Evolutionary conservation across 129 eudicot species (phyloP), one percentile per base, ranked within the genome.

Genomic region (Lactuca saligna): DNA sequence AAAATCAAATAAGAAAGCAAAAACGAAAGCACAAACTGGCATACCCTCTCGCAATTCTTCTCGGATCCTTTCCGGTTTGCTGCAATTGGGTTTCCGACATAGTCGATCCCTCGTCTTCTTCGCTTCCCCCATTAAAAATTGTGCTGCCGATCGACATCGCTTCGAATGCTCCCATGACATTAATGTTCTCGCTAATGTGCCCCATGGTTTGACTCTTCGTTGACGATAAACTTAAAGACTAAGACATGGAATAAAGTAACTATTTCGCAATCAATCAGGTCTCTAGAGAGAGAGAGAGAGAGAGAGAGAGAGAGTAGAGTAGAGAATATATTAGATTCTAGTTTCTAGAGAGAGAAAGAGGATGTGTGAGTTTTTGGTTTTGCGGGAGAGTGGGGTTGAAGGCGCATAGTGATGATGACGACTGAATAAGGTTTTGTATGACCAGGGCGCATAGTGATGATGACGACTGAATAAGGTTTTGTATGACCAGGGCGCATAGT

Each of bases 41-140:
- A 49, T 61, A 76, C 80, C 59, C 57, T 76, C 80, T 69, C 0
- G 80, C 80, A 42, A 76, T 76, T 13, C 58, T 69, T 54, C 70
- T 54, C 13, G 80, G 80, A 68, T 76, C 80, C 42, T 75, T 75
- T 50, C 17, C 58, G 9, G 16, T 9, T 57, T 33, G 13, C 14
- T 57, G 61, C 46, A 76, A 76, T 25, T 58, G 73, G 61, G 48
- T 54, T 63, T 73, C 64, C 10, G 42, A 6, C 57, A 46, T 6
- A 31, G 25, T 25, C 57, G 66, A 69, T 48, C 34, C 68, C 7
- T 70, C 57, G 2, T 57, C 46, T 0, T 44, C 34, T 67, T 67
- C 59, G 34, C 5, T 29, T 58, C 62, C 33, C 33, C 57, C 11
- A 37, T 2, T 31, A 25, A 64, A 32, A 57, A 57, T 57, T n/a